phyloP scores from a whole-genome alignment of 192 early-diverging fungal species.

The Backusella morwellensis region DNA sequence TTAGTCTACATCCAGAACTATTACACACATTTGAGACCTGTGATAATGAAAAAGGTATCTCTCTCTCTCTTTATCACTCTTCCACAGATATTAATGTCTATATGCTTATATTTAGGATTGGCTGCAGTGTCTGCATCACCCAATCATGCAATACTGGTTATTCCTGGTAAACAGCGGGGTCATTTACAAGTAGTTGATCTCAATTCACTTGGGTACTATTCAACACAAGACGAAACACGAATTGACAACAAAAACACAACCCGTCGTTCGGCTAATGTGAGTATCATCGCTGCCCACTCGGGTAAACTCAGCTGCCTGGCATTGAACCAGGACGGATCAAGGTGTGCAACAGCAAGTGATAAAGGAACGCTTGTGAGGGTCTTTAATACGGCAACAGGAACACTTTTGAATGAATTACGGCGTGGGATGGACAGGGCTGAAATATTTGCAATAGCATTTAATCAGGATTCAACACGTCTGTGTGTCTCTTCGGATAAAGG shows the following conservation, averaged over 20 bases:
- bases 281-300: constrained; percentile 83
- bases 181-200: constrained; percentile 87
- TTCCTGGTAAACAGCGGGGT: constrained; percentile 78
- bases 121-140: constrained; percentile 66
- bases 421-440: constrained; percentile 85
- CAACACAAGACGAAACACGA: not conserved
- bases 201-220: constrained; percentile 29
- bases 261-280: constrained; percentile 52
- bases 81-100: not conserved
- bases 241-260: constrained; percentile 23
- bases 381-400: constrained; percentile 72
- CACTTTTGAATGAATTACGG: constrained; percentile 80
- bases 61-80: not conserved
- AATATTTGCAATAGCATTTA: constrained; percentile 91
- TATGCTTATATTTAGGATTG: constrained; percentile 40
- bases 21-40: constrained; percentile 82
- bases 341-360: constrained; percentile 83
- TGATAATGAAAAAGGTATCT: constrained; percentile 67
- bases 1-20: constrained; percentile 64
- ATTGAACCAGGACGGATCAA: constrained; percentile 71
- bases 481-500: constrained; percentile 90
- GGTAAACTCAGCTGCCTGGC: constrained; percentile 76
- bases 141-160: constrained; percentile 73
- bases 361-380: constrained; percentile 92
- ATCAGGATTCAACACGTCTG: constrained; percentile 69